Base-by-base conservation (phyloP, 805 yeast genomes). In the Candida nonsorbophila region DNA sequence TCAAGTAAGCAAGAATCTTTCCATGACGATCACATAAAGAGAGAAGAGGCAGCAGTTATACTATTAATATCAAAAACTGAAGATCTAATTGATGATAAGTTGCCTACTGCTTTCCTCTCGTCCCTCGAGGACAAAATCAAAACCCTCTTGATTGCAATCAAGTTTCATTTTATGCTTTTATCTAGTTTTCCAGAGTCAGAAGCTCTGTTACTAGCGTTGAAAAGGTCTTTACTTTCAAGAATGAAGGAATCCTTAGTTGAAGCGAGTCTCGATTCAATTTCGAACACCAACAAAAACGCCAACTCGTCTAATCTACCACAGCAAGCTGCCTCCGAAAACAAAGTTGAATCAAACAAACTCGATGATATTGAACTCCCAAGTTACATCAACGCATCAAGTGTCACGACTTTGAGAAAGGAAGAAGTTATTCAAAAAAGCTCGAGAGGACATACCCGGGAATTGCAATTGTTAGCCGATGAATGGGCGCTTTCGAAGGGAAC, bases 351-450 rank as follows among this genome's bases (percentile, higher is more conserved):
- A 2, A 58, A 58, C 28, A 43, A 41, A 15, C 36, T 59, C 5
- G 67, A 62, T 28, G 42, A 54, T 14, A 49, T 64, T 12, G 53
- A 56, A 24, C 44, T 64, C 14, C 70, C 70, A 1, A 52, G 61
- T 3, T 47, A 51, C 24, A 55, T 64, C 10, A 51, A 64, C 35
- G 61, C 62, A 2, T 45, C 36, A 10, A 52, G 49, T 15, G 38
- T 64, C 6, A 38, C 49, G 2, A 45, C 35, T n/a, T 20, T 38
- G 20, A 28, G 3, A 13, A 26, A 14, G 22, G 31, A 18, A 10
- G 7, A 7, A 12, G 22, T 14, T 3, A 21, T 9, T 7, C 22
- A 16, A 3, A 33, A 27, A n/a, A 39, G n/a, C n/a, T n/a, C n/a
- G n/a, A n/a, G n/a, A n/a, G n/a, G n/a, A n/a, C n/a, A n/a, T n/a